phyloP scores from a whole-genome alignment of 352 stramenopile genomes.

The Globisporangium recalcitrans region DNA sequence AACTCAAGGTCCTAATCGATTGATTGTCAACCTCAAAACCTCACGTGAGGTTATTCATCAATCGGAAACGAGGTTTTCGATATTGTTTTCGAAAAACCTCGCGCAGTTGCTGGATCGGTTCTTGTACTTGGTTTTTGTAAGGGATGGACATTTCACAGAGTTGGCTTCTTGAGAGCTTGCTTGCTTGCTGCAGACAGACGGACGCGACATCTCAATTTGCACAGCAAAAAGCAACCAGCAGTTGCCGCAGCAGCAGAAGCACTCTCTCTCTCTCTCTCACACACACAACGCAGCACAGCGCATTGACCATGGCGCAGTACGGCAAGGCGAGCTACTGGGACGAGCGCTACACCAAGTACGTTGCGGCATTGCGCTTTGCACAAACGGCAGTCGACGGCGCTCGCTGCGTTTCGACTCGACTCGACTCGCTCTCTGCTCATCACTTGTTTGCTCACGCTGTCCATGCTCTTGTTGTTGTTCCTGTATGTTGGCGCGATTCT shows the following conservation, averaged over 20 bases:
- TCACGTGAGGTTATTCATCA: too few species aligned
- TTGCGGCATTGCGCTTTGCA: not conserved
- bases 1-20: too few species aligned
- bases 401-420: not conserved
- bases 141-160: too few species aligned
- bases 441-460: not conserved
- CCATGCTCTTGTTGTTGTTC: not conserved
- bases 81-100: too few species aligned
- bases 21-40: too few species aligned
- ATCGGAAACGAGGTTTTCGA: too few species aligned
- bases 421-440: not conserved
- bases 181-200: too few species aligned
- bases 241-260: not conserved
- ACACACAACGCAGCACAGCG: not conserved
- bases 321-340: constrained; percentile 93
- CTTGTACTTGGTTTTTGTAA: too few species aligned
- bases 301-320: constrained; percentile 81
- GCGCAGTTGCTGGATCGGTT: too few species aligned
- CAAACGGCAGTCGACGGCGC: not conserved
- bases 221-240: constrained; percentile 3
- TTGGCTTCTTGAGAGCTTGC: too few species aligned
- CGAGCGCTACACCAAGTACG: constrained; percentile 92
- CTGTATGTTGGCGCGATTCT: not conserved
- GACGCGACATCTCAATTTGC: constrained; percentile 10
- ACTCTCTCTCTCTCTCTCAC: not conserved